Conservation (phyloP, 2,329 filamentous ascomycete species). For the Aspergillus floridensis region DNA sequence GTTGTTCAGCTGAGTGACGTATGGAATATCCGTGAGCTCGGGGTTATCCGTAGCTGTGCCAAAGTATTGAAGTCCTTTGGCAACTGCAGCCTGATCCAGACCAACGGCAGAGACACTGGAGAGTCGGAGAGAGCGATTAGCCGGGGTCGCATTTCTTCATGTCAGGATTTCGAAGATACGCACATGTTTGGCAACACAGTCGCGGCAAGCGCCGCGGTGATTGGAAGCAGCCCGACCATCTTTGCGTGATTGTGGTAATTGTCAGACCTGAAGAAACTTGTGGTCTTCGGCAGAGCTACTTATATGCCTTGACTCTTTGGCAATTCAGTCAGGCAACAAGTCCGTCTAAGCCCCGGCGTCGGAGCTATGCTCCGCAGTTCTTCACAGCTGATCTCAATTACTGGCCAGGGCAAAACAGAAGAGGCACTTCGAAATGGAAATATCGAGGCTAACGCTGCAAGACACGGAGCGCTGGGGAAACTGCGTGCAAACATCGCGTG, state of each 20-base stretch:
- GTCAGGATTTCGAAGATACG: not conserved
- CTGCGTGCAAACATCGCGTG: not conserved
- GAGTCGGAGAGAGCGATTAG: not conserved
- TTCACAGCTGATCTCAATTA: not conserved
- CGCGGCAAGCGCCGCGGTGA: slow-evolving; percentile 22
- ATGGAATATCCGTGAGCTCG: slow-evolving; percentile 54
- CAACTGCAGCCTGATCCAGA: slow-evolving; percentile 44
- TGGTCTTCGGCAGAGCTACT: not conserved
- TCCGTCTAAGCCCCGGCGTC: not conserved
- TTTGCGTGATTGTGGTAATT: not conserved
- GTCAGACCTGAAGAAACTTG: not conserved
- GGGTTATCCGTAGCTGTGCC: slow-evolving; percentile 59
- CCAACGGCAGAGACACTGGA: slow-evolving; percentile 23
- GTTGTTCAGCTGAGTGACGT: slow-evolving; percentile 58
- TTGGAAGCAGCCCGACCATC: slow-evolving; percentile 21
- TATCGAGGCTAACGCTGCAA: not conserved
- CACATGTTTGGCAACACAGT: slow-evolving; percentile 25
- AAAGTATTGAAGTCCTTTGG: slow-evolving; percentile 56
- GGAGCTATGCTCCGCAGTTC: not conserved
- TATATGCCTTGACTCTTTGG: not conserved
- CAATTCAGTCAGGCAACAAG: not conserved
- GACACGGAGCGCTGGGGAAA: not conserved
- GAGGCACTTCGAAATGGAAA: not conserved
- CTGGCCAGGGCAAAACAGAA: no score
- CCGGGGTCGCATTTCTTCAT: not conserved